Evolutionary conservation across 768 basidiomycete species (phyloP).

Genomic region (Boletus bicolor): DNA sequence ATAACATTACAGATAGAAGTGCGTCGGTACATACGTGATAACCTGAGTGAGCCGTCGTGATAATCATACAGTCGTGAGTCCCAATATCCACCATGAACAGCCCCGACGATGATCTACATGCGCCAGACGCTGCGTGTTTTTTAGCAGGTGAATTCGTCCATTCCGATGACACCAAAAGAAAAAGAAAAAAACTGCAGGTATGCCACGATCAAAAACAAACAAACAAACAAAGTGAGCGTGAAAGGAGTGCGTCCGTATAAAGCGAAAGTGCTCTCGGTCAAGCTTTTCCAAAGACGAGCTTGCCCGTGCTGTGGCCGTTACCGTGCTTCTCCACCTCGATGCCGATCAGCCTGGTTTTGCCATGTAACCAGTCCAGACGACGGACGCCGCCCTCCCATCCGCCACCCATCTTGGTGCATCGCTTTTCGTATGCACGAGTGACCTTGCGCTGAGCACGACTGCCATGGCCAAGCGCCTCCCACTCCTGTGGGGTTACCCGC

Average conservation of each 20-base stretch:
- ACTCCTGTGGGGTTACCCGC: slow-evolving; percentile 62
- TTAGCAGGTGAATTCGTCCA: neutral
- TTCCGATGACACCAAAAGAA: slow-evolving; percentile 4
- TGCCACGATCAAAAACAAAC: neutral
- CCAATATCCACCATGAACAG: slow-evolving; percentile 15
- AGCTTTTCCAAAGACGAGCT: slow-evolving; percentile 46
- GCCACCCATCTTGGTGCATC: slow-evolving; percentile 60
- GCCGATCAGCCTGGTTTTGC: slow-evolving; percentile 57
- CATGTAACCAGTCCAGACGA: slow-evolving; percentile 62
- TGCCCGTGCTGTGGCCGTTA: slow-evolving; percentile 40
- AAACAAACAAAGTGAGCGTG: neutral
- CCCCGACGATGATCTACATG: slow-evolving; percentile 12
- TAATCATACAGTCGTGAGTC: slow-evolving; percentile 20
- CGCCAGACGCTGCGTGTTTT: slow-evolving; percentile 5
- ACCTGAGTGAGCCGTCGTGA: slow-evolving; percentile 7
- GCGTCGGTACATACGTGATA: slow-evolving; percentile 15
- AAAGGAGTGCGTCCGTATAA: slow-evolving; percentile 6
- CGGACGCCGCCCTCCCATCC: slow-evolving; percentile 71
- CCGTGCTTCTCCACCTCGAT: slow-evolving; percentile 54
- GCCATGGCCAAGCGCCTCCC: slow-evolving; percentile 55
- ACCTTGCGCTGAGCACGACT: slow-evolving; percentile 57
- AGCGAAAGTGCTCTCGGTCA: slow-evolving; percentile 19
- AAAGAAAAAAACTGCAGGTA: neutral
- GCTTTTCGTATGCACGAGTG: slow-evolving; percentile 57
- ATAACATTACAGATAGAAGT: slow-evolving; percentile 24